phyloP scores from a whole-genome alignment of 495 filamentous ascomycete genomes.

The Talaromyces liani region DNA sequence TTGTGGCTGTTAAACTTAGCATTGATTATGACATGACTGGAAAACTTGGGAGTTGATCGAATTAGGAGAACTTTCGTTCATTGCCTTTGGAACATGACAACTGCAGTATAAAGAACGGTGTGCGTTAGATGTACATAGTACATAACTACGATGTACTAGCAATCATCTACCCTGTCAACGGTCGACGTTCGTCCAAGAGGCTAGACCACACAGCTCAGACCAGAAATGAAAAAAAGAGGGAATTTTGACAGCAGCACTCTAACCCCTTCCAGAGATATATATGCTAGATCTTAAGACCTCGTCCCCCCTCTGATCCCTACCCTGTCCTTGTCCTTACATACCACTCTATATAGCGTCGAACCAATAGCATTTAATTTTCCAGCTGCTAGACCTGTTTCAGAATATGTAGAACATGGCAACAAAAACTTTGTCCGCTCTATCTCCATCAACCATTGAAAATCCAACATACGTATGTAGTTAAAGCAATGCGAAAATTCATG shows the following conservation, averaged over 20 bases:
- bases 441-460: no score
- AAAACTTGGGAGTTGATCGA: neutral
- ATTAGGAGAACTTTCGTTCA: neutral
- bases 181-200: neutral
- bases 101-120: neutral
- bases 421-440: neutral
- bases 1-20: neutral
- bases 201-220: neutral
- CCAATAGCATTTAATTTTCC: neutral
- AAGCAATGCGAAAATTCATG: no score
- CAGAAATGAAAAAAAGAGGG: neutral
- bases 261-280: neutral
- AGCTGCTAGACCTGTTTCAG: constrained; percentile 2
- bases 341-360: neutral
- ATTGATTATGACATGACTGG: neutral
- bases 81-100: neutral
- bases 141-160: neutral
- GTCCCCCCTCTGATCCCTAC: neutral
- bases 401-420: neutral
- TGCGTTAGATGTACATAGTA: neutral
- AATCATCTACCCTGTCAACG: neutral
- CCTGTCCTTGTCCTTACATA: neutral
- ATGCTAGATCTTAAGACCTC: neutral
- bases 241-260: neutral
- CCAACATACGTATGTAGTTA: no score